Evolutionary conservation across 805 yeast genomes (phyloP), one percentile per base, ranked within the genome.

Genomic region (Zygotorulaspora sp.): DNA sequence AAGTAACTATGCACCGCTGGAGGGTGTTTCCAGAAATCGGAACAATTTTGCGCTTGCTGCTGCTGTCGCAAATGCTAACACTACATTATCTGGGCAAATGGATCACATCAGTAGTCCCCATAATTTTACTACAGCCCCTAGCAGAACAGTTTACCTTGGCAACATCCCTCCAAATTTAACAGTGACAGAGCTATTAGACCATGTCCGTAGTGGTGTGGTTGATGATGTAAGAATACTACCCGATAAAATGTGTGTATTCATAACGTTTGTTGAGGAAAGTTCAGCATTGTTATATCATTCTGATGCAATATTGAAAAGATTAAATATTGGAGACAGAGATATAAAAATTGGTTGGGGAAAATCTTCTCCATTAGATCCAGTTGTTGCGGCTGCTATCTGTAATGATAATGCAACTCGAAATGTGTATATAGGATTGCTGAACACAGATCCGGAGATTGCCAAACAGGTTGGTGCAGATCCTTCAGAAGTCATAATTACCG

Each of bases 281-380:
- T 75, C 92, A 20, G 97, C 97, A 0, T 70, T 87, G 43, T 75
- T 87, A 48, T 92, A 92, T 66, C 96, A 88, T 62, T 85, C 96
- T 1, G 97, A 89, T 65, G 94, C 96, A 26, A 81, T 85, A 35
- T 71, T 90, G 57, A 87, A 86, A 57, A 77, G 89, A 57, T 70
- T 89, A 46, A 77, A 81, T 28, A 83, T 92, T 43, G 78, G 77
- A 49, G 88, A 86, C 31, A 78, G 82, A 48, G 95, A 85, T 53
- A 77, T 89, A 40, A 77, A 87, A 55, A 75, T 90, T 43, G 96
- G 96, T 9, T 92, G 97, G 97, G 96, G 96, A 14, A 83, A 83
- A 49, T 78, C 87, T 26, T 70, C 81, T 2, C 78, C 83, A 1
- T 76, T 88, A 23, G 78, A 78, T 42, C 83, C 94, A 2, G 71